Base-by-base conservation (phyloP, 352 stramenopile species). In the Blastocystis sp. region DNA sequence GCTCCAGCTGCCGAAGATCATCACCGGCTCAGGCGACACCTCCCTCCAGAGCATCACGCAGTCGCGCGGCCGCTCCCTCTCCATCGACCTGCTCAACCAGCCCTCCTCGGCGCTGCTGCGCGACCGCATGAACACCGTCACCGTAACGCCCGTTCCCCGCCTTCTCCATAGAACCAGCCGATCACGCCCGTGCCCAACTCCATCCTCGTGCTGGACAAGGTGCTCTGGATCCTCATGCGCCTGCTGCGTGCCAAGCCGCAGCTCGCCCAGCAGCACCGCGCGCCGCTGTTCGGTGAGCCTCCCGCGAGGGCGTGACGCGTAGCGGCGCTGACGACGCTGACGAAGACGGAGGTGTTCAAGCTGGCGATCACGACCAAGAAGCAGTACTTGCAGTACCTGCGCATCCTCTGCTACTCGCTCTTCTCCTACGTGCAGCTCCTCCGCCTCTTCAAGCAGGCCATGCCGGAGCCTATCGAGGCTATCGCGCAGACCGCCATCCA, bases 51-150 rank as follows among this genome's bases (percentile, higher is more conserved):
- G 14, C 48, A 14, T 56, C 5, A 64, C 53, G 53, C 69, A 19
- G 5, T 28, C 43, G 40, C 74, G 74, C 14, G 28, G 34, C 34
- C 74, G 74, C 10, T 84, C 74, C 2, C 40, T 84, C 5, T 84
- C 74, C 2, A 62, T 84, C 23, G 74, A 84, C 48, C 74, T 84
- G 3, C 48, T 84, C 19, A 84, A 84, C 53, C 74, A 84, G 34
- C 60, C 74, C 28, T 67, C 74, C 0, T 69, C 74, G 52, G 52
- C 66, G 48, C 74, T 84, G 19, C 74, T 56, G 2, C 40, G 52
- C 19, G 56, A 69, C 19, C 74, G 56, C 60, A 84, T 69, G 52
- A 84, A 56, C 61, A 52, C 40, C 17, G 69, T 84, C 52, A 84
- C 74, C 28, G 74, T 84, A 60, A 9, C 17, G 65, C 45, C 9